phyloP scores from a whole-genome alignment of 345 rosid genomes.

The Rubroshorea leprosula region DNA sequence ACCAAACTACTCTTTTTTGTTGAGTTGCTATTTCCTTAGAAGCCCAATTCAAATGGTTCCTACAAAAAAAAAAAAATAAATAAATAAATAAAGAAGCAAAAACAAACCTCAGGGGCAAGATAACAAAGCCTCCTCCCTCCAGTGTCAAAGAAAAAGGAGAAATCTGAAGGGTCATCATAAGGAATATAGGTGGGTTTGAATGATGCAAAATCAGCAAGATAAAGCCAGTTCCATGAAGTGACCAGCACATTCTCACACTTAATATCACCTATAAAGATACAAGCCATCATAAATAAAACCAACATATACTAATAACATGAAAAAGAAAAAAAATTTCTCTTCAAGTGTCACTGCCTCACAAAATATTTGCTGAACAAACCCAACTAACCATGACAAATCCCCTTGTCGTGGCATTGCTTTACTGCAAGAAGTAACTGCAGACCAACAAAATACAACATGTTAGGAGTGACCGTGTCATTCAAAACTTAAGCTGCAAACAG shows the following conservation, averaged over 20 bases:
- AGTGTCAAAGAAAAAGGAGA: constrained; percentile 90
- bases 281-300: constrained; percentile 15
- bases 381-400: constrained; percentile 89
- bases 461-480: background rate
- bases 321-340: background rate
- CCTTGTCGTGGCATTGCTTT: constrained; percentile 91
- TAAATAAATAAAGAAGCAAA: constrained; percentile 6
- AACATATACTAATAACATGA: background rate
- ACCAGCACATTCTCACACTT: constrained; percentile 97
- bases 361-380: constrained; percentile 8
- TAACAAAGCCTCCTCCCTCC: constrained; percentile 96
- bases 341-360: background rate
- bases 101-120: constrained; percentile 93
- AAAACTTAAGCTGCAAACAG: background rate
- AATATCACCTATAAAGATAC: constrained; percentile 62
- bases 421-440: constrained; percentile 91
- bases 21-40: background rate
- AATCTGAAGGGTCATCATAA: constrained; percentile 97
- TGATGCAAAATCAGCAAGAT: constrained; percentile 98
- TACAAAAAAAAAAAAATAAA: no score
- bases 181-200: constrained; percentile 97
- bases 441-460: constrained; percentile 18
- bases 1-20: background rate
- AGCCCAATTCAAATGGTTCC: constrained; percentile 2
- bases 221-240: constrained; percentile 99